Base-by-base conservation (phyloP, 2,329 filamentous ascomycete species). In the Trichoderma semiorbis region DNA sequence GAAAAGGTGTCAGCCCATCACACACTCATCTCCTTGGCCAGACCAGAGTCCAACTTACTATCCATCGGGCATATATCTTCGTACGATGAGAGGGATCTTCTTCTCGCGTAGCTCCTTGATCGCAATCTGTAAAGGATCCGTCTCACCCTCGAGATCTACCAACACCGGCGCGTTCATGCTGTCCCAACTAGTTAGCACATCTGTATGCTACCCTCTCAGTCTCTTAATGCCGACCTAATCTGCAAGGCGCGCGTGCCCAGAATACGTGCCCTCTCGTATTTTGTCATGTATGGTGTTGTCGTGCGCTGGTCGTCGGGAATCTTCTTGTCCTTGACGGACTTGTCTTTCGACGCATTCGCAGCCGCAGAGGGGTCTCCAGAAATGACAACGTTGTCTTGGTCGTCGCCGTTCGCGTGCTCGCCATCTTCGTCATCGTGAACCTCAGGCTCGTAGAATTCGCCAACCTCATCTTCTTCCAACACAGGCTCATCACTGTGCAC, bases 281-380 rank as follows among this genome's bases (percentile, higher is more conserved):
- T 99, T 76, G 96, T 99, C 95, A 99, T 97, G 84, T 98, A 99
- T 3, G 95, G 96, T 32, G 96, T 99, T 10, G 96, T 99, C 28
- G 90, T 92, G 77, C 96, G 90, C 83, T 97, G 89, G 75, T 95
- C 93, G 76, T 93, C 93, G 71, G 94, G 89, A 64, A 99, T 95
- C 84, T 94, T 97, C 88, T 97, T 98, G 83, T 95, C 89, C 79
- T 90, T 90, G 78, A 87, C 84, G 63, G 85, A 85, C 79, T 87
- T 88, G 68, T 88, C 86, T 79, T 86, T 88, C 72, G 83, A 81
- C 71, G 83, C 83, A 78, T 86, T 87, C 39, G 89, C 89, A 0
- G 85, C 83, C 28, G 89, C 89, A 36, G 87, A 86, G 21, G 89
- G 87, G 78, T 92, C 90, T 76, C 89, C 89, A 18, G 89, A 87